Conservation (phyloP, 495 filamentous ascomycete species). For the Neurospora sp. region DNA sequence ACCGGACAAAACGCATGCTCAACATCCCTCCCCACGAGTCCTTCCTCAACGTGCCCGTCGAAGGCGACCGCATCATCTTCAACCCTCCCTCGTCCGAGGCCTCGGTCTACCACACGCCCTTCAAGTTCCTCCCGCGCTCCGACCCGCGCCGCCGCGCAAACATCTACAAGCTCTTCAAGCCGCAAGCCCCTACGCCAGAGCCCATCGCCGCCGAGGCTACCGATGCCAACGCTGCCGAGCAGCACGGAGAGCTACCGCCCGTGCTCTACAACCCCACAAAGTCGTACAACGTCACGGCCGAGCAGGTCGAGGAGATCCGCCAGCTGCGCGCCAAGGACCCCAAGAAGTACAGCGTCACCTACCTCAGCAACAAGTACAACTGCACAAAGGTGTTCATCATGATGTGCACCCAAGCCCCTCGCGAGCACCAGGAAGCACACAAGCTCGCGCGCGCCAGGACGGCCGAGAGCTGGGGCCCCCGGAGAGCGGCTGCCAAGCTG, state of each 20-base stretch:
- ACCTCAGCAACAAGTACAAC: slow-evolving; percentile 63
- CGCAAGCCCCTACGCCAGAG: slow-evolving; percentile 3
- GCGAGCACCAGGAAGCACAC: slow-evolving; percentile 30
- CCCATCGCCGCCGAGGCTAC: not conserved
- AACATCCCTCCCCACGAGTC: slow-evolving; percentile 64
- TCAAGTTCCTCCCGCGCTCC: slow-evolving; percentile 73
- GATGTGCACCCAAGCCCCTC: slow-evolving; percentile 34
- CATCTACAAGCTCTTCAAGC: slow-evolving; percentile 26
- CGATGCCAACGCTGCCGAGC: slow-evolving; percentile 1
- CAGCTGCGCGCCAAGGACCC: slow-evolving; percentile 57
- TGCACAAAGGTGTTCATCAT: slow-evolving; percentile 68
- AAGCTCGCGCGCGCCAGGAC: slow-evolving; percentile 41
- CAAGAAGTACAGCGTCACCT: slow-evolving; percentile 57
- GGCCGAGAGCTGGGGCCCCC: slow-evolving; percentile 64
- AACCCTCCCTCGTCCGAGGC: slow-evolving; percentile 86
- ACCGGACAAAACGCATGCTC: slow-evolving; percentile 62
- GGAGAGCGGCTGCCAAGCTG: slow-evolving; percentile 59
- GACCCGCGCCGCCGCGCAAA: slow-evolving; percentile 56
- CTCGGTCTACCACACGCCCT: slow-evolving; percentile 75
- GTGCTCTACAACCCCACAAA: not conserved
- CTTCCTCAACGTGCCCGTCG: slow-evolving; percentile 43
- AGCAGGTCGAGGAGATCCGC: slow-evolving; percentile 73
- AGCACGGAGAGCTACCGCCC: slow-evolving; percentile 2
- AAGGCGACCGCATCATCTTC: slow-evolving; percentile 67
- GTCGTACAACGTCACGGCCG: slow-evolving; percentile 60